Evolutionary conservation across 257 asterid genomes (phyloP).

Genomic region (Oldenlandia corymbosa): DNA sequence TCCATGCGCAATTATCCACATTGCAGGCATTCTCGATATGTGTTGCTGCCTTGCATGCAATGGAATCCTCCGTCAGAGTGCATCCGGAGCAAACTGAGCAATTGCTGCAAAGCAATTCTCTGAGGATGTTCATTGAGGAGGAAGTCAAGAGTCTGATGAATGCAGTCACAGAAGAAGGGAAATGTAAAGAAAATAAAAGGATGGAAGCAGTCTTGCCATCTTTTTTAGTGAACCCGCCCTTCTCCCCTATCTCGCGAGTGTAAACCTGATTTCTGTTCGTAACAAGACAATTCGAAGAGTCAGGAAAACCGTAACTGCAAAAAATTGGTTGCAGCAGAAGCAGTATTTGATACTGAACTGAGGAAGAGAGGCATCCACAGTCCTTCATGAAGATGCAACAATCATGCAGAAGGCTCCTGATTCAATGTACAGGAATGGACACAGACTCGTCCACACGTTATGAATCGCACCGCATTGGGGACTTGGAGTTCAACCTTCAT

Average conservation of each 20-base stretch:
- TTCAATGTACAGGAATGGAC: background rate
- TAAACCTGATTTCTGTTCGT: conserved; percentile 24
- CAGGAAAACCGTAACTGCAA: background rate
- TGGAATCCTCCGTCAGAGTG: conserved; percentile 43
- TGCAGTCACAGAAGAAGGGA: conserved; percentile 49
- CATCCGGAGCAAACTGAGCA: conserved; percentile 41
- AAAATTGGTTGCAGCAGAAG: background rate
- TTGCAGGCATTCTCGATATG: conserved; percentile 89
- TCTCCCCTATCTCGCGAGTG: conserved; percentile 83
- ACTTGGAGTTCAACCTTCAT: background rate
- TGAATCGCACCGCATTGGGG: background rate
- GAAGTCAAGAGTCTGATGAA: conserved; percentile 48
- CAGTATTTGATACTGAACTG: background rate
- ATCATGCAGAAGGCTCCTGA: background rate
- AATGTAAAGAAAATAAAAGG: conserved; percentile 32
- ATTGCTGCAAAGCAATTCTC: conserved; percentile 45
- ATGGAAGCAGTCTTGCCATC: conserved; percentile 52
- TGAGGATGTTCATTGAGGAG: conserved; percentile 50
- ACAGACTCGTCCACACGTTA: background rate
- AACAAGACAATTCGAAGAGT: too few relatives aligned
- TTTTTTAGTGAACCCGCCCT: conserved; percentile 69
- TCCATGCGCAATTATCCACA: conserved; percentile 79
- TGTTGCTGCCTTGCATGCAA: conserved; percentile 59
- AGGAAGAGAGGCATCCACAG: background rate
- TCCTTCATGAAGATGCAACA: background rate